These are phyloP conservation scores for Arthroderma uncinatum DNA, from an alignment of 2,329 filamentous ascomycete genomes.

Conservation along the genomic window DNA sequence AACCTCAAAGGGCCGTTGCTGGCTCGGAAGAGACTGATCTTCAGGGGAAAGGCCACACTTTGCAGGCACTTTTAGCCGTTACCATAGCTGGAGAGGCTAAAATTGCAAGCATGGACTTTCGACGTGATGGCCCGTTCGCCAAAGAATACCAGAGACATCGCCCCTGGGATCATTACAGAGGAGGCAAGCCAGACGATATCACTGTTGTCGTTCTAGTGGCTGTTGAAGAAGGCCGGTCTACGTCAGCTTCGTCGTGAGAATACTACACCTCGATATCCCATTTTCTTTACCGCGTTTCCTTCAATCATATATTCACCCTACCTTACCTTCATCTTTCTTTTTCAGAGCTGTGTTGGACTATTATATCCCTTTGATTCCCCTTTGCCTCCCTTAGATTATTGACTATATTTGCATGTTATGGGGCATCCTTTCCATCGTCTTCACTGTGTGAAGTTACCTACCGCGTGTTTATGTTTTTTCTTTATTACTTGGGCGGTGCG, in stretches of 20 bases:
- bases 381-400: not conserved
- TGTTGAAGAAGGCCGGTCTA: conserved; percentile 43
- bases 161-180: conserved; percentile 74
- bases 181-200: conserved; percentile 94
- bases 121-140: conserved; percentile 82
- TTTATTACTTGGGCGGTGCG: not conserved
- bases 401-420: not conserved
- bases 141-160: conserved; percentile 85
- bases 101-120: conserved; percentile 66
- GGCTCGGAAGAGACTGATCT: conserved; percentile 15
- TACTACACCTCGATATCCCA: not conserved
- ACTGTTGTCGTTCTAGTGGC: conserved; percentile 73
- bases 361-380: not conserved
- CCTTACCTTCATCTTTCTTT: not conserved
- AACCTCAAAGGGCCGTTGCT: conserved; percentile 2
- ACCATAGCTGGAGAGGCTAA: conserved; percentile 76
- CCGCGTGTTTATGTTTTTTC: not conserved
- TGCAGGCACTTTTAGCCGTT: conserved; percentile 69
- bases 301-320: not conserved
- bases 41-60: conserved; percentile 36
- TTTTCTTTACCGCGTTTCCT: not conserved
- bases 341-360: not conserved
- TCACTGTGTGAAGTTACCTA: conserved; percentile 1
- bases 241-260: not conserved
- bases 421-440: not conserved